Percentiles rank a stretch among this genome's conserved stretches.
These are phyloP conservation scores for Euptelea pleiosperma DNA, from an alignment of 164 flowering plant species.

Conservation along the genomic window DNA sequence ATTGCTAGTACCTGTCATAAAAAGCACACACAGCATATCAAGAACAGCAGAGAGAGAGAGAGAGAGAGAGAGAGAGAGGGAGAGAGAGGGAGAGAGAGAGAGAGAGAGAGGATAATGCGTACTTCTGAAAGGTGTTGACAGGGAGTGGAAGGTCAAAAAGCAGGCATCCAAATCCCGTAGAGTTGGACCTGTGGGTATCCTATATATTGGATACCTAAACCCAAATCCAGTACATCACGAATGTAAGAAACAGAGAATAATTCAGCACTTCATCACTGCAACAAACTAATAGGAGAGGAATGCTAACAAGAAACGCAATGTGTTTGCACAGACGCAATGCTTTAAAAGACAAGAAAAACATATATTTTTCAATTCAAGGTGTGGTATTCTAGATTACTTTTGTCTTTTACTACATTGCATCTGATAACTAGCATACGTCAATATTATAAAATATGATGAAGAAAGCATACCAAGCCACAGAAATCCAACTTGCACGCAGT, in stretches of 20 bases:
- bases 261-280: not conserved
- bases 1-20: slow-evolving; percentile 22
- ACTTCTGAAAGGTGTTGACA: slow-evolving; percentile 55
- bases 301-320: no score
- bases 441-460: no score
- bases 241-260: not conserved
- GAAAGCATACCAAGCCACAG: slow-evolving; percentile 65
- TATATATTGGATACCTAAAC: slow-evolving; percentile 84
- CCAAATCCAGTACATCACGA: slow-evolving; percentile 7
- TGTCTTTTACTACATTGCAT: no score
- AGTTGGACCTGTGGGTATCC: slow-evolving; percentile 74
- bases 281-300: no score
- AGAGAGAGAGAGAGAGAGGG: not conserved
- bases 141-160: slow-evolving; percentile 62
- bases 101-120: slow-evolving; percentile 18
- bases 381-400: no score
- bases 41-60: not conserved
- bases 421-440: no score
- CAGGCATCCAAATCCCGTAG: slow-evolving; percentile 64
- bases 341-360: no score
- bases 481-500: slow-evolving; percentile 69
- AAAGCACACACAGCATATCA: slow-evolving; percentile 5
- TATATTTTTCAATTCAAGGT: no score
- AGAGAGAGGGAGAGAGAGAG: slow-evolving; percentile 7
- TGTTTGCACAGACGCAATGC: no score